Evolutionary conservation across 352 stramenopile genomes (phyloP), one percentile per base, ranked within the genome.

Genomic region (Pythium folliculosum): DNA sequence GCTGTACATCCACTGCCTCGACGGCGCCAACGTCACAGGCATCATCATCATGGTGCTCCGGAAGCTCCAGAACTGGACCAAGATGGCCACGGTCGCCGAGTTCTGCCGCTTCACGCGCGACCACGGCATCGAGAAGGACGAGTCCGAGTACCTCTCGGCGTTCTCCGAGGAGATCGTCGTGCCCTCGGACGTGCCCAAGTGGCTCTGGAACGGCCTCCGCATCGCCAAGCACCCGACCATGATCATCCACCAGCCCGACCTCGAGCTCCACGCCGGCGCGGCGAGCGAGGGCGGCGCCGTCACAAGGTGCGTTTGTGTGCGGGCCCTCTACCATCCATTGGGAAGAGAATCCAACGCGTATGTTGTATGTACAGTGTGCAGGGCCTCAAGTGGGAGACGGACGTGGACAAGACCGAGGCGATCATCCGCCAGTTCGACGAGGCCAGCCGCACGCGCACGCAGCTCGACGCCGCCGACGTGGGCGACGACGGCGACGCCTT

Each of bases 11-110:
- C 88, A 96, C 65, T 96, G 88, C 58, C 82, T 96, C n/a, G 88
- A 94, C 51, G 88, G 88, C 45, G 80, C 88, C 55, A 96, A 96
- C 54, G 88, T 96, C 58, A 91, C 87, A 38, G 88, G 88, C 16
- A 94, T 94, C 64, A 79, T 94, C 76, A 78, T 94, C 66, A 96
- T 96, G 88, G 84, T 94, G 58, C 73, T 94, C 60, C 80, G 88
- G 59, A 94, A 94, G 72, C 76, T 95, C 22, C 86, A 94, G 76
- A 93, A 95, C 70, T 95, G 88, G 88, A 94, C 86, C 52, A 94
- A 94, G 59, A 73, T 94, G 32, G 86, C 86, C 13, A 95, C 81
- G 1, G 62, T 93, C 22, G 87, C 85, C 9, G 88, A 95, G 67
- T 95, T 95, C 63, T 95, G 88, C 69, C 89, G 85, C 35, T 95